Percentiles rank a stretch among this genome's conserved stretches.
Conservation (phyloP, 2,329 filamentous ascomycete genomes). For the Sporothrix humicola region DNA sequence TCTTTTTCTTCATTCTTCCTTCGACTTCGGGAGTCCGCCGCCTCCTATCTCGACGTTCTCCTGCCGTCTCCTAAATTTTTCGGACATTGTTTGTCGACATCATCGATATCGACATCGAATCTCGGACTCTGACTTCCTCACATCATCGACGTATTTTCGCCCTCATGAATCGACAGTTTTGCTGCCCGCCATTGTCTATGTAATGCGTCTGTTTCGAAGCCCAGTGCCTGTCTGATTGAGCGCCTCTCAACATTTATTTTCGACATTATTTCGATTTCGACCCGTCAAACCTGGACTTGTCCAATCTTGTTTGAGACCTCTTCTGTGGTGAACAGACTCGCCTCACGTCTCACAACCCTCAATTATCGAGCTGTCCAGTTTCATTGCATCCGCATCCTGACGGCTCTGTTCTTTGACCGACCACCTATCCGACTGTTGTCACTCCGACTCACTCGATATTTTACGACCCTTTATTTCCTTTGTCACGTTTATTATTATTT, state of each 20-base stretch:
- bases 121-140: too few relatives aligned
- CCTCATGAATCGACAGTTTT: constrained; percentile 22
- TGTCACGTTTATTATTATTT: neutral
- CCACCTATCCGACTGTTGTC: neutral
- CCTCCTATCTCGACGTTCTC: neutral
- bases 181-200: constrained; percentile 1
- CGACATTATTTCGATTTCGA: neutral
- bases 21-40: neutral
- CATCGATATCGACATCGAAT: neutral
- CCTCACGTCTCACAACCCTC: constrained; percentile 19
- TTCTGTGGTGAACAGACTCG: neutral
- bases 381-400: constrained; percentile 2
- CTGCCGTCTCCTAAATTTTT: neutral
- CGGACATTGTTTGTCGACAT: neutral
- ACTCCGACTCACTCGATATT: neutral
- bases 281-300: neutral
- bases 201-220: constrained; percentile 11
- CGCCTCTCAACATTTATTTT: neutral
- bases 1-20: neutral
- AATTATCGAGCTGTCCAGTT: neutral
- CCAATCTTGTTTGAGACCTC: constrained; percentile 22
- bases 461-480: neutral
- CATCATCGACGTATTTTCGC: neutral
- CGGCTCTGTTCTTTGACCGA: neutral
- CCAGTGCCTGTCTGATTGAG: neutral